Evolutionary conservation across 306 rosid genomes (phyloP).

Genomic region (Pueraria montana): DNA sequence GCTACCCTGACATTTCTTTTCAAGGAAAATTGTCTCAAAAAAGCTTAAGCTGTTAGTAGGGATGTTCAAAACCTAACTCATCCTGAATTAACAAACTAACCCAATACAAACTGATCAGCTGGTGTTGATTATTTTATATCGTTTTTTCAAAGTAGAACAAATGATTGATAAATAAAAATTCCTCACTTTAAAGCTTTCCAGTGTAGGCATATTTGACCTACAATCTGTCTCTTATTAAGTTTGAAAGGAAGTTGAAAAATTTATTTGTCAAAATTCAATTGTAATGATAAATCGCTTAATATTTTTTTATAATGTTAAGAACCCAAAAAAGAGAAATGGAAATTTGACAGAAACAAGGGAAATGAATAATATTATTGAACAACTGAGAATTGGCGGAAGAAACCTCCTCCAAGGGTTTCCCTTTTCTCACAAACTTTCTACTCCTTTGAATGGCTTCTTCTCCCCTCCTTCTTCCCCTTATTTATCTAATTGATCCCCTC

Average conservation of each 20-base stretch:
- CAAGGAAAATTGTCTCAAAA: not conserved
- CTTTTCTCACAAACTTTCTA: too few species aligned
- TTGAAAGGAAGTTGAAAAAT: not conserved
- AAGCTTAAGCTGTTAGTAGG: not conserved
- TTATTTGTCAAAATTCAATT: not conserved
- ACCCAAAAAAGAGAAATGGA: too few species aligned
- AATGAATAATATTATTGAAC: too few species aligned
- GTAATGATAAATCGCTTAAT: not conserved
- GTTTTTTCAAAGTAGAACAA: not conserved
- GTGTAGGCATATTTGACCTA: not conserved
- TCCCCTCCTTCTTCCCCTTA: too few species aligned
- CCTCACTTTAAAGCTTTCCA: not conserved
- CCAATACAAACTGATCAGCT: constrained; percentile 8
- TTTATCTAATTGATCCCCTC: too few species aligned
- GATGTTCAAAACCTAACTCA: constrained; percentile 2
- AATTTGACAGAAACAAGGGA: too few species aligned
- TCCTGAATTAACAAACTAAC: not conserved
- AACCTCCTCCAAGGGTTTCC: too few species aligned
- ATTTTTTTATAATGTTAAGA: not conserved
- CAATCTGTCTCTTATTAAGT: not conserved
- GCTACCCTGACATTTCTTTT: constrained; percentile 17
- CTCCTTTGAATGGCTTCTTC: too few species aligned
- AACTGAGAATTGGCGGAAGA: too few species aligned
- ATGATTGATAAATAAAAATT: not conserved
- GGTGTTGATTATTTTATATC: not conserved